Evolutionary conservation across 129 eudicot species (phyloP).

Genomic region (Oenanthe sinensis): DNA sequence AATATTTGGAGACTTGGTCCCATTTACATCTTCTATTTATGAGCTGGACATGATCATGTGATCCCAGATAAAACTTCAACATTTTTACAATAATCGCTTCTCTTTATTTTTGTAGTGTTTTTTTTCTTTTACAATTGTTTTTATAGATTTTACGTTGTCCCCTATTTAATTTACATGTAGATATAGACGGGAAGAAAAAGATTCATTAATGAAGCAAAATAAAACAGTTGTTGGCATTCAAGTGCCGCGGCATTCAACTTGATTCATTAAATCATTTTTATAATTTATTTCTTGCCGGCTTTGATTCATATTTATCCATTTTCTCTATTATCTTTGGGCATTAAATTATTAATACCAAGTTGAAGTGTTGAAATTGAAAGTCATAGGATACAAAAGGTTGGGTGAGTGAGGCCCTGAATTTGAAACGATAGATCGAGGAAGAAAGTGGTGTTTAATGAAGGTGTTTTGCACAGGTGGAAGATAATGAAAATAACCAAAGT

Average conservation of each 20-base stretch:
- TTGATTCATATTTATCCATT: not conserved
- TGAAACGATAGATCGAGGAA: not conserved
- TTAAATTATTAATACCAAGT: not conserved
- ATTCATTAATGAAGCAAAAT: slow-evolving; percentile 28
- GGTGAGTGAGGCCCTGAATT: not conserved
- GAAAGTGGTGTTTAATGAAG: not conserved
- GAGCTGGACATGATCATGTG: slow-evolving; percentile 39
- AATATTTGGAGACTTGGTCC: slow-evolving; percentile 45
- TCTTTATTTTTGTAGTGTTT: not conserved
- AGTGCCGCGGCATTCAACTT: not conserved
- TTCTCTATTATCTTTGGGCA: not conserved
- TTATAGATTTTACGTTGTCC: not conserved
- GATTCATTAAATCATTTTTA: not conserved
- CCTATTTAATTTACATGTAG: slow-evolving; percentile 15
- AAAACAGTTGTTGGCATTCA: slow-evolving; percentile 7
- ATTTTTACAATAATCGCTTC: not conserved
- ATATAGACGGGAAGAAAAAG: slow-evolving; percentile 12
- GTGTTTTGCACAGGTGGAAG: slow-evolving; percentile 2
- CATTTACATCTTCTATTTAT: slow-evolving; percentile 38
- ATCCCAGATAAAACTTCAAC: not conserved
- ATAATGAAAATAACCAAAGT: not conserved
- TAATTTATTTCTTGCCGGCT: not conserved
- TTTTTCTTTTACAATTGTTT: not conserved
- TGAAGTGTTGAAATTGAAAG: not conserved
- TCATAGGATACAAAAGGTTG: not conserved